A percentile compares a stretch with the other conserved stretches of the same genome.
These are phyloP conservation scores for Zalaria sp. DNA, from an alignment of 2,329 filamentous ascomycete species.

Conservation along the genomic window DNA sequence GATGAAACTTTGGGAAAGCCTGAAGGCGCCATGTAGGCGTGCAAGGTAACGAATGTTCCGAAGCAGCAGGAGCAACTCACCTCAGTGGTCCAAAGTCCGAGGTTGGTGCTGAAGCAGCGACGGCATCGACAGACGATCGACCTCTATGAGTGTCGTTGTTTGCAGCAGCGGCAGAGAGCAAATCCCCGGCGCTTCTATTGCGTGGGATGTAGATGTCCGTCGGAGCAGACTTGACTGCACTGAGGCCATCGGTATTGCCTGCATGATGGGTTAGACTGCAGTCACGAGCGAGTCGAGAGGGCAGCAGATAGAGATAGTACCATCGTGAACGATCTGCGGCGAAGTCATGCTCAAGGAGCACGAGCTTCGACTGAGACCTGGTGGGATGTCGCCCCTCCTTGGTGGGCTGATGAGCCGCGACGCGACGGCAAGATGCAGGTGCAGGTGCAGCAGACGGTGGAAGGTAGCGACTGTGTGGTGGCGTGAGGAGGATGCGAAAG, in stretches of 20 bases:
- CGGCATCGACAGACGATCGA: not conserved
- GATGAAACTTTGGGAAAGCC: not conserved
- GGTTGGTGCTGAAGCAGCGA: not conserved
- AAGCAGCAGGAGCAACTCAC: not conserved
- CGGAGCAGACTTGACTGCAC: not conserved
- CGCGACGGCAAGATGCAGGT: not conserved
- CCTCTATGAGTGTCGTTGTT: not conserved
- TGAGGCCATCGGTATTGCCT: not conserved
- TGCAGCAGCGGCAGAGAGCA: not conserved
- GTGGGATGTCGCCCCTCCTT: no score
- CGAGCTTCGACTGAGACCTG: not conserved
- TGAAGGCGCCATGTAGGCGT: no score
- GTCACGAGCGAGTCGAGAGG: no score
- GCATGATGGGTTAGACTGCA: not conserved
- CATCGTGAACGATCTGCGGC: slow-evolving; percentile 1
- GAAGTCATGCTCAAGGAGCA: slow-evolving; percentile 5
- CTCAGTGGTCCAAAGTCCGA: not conserved
- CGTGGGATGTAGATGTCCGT: not conserved
- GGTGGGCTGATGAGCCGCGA: not conserved
- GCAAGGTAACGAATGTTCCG: no score
- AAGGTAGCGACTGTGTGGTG: no score
- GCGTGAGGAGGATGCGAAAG: no score
- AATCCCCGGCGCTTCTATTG: not conserved
- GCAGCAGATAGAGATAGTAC: not conserved
- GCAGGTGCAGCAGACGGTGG: not conserved